Conservation (phyloP, 805 yeast species). For the Brettanomyces custersianus region DNA sequence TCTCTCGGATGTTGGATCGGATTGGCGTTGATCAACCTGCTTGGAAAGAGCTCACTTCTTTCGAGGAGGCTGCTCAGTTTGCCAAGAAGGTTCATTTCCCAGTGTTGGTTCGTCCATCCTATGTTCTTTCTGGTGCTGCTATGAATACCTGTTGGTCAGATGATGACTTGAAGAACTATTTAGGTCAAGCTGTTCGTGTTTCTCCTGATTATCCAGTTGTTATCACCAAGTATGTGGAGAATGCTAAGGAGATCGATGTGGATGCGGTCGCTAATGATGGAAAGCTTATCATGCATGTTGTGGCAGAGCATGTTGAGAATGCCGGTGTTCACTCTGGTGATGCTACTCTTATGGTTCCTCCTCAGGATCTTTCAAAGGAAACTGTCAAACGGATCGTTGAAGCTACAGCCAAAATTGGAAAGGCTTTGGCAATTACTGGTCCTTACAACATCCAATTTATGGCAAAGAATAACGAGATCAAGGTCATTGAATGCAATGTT, state of each 20-base stretch:
- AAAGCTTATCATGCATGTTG: conserved; percentile 91
- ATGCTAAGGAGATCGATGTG: conserved; percentile 97
- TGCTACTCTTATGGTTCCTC: conserved; percentile 95
- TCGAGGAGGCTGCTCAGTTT: conserved; percentile 85
- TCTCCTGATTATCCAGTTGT: conserved; percentile 98
- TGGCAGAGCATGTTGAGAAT: conserved; percentile 96
- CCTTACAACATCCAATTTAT: conserved; percentile 96
- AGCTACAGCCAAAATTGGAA: conserved; percentile 93
- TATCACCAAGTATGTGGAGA: conserved; percentile 91
- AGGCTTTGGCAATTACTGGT: conserved; percentile 92
- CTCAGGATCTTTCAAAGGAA: conserved; percentile 88
- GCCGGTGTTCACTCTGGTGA: conserved; percentile 99
- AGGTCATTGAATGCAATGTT: conserved; percentile 97
- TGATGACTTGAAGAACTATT: conserved; percentile 79
- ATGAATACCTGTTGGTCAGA: conserved; percentile 93
- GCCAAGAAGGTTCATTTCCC: conserved; percentile 91
- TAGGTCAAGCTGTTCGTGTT: conserved; percentile 92
- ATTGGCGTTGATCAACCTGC: conserved; percentile 99
- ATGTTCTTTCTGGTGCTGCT: conserved; percentile 97
- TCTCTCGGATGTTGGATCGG: conserved; percentile 92
- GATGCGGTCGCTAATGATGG: conserved; percentile 97
- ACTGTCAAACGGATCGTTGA: conserved; percentile 86
- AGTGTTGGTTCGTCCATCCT: conserved; percentile 94
- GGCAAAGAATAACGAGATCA: conserved; percentile 90
- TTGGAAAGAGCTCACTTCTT: conserved; percentile 94